phyloP scores from a whole-genome alignment of 2,329 filamentous ascomycete species.

The Emergomyces africanus region DNA sequence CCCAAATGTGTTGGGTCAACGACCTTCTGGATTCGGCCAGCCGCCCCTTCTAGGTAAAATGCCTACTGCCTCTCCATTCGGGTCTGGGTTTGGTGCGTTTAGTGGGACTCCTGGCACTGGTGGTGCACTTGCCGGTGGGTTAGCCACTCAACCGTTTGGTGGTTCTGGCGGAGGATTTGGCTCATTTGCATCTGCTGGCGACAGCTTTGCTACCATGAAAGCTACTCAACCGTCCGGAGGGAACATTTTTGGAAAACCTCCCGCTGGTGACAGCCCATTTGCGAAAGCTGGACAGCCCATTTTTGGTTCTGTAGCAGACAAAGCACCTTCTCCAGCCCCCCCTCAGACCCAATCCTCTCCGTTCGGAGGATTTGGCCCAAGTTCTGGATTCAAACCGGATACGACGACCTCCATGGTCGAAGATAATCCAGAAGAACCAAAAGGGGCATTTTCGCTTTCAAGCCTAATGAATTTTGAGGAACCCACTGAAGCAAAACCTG shows the following conservation, averaged over 20 bases:
- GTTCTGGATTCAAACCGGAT: constrained; percentile 34
- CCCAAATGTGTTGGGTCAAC: constrained; percentile 21
- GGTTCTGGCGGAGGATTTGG: constrained; percentile 4
- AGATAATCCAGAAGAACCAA: constrained; percentile 24
- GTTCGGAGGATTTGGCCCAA: constrained; percentile 27
- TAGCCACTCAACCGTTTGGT: constrained; percentile 1
- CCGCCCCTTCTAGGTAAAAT: constrained; percentile 10
- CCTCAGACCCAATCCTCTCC: constrained; percentile 5
- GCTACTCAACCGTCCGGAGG: constrained; percentile 4
- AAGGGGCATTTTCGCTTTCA: constrained; percentile 27
- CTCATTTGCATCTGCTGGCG: constrained; percentile 1
- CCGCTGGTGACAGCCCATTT: constrained; percentile 17
- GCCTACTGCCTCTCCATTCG: constrained; percentile 3
- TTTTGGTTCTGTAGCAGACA: constrained; percentile 15
- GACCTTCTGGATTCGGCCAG: constrained; percentile 22
- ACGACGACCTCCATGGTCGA: constrained; percentile 27
- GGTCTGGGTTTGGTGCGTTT: neutral
- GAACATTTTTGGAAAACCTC: constrained; percentile 18
- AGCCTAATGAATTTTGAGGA: constrained; percentile 21
- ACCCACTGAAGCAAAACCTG: constrained; percentile 6
- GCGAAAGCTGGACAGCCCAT: constrained; percentile 17
- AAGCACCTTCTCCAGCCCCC: constrained; percentile 2
- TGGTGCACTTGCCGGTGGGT: constrained; percentile 11
- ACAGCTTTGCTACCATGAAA: constrained; percentile 1
- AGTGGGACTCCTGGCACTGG: constrained; percentile 11